A percentile compares a stretch with the other conserved stretches of the same genome.
These are phyloP conservation scores for Aspergillus amoenus DNA, from an alignment of 2,329 filamentous ascomycete genomes.

Conservation along the genomic window DNA sequence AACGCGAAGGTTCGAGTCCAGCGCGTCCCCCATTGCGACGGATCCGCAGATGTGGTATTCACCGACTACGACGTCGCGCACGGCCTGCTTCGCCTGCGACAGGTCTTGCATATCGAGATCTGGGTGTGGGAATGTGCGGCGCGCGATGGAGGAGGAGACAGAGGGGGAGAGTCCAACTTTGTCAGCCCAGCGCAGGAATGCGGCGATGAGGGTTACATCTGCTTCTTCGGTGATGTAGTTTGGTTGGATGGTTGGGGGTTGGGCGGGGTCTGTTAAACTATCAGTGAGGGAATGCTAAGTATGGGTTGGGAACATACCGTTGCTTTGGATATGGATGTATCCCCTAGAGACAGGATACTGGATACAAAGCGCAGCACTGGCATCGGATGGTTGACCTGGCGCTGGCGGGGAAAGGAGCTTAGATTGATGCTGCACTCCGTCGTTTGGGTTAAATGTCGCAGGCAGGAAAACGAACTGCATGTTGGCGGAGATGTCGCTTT, in stretches of 20 bases:
- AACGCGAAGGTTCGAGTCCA: constrained; percentile 28
- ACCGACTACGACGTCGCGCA: constrained; percentile 11
- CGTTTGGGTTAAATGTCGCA: neutral
- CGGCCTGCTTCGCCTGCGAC: constrained; percentile 12
- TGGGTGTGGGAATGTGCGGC: constrained; percentile 12
- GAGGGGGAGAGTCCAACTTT: constrained; percentile 6
- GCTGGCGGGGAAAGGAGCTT: neutral
- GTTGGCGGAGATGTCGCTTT: constrained; percentile 4
- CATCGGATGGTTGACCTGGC: neutral
- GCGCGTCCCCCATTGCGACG: constrained; percentile 32
- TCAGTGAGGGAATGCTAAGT: neutral
- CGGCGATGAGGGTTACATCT: constrained; percentile 20
- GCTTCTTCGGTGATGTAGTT: constrained; percentile 18
- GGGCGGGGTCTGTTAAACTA: constrained; percentile 15
- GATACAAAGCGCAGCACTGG: constrained; percentile 18
- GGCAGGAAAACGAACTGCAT: constrained; percentile 6
- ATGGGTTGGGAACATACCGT: neutral
- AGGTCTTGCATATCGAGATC: constrained; percentile 16
- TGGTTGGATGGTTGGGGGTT: constrained; percentile 18
- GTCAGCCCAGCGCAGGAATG: constrained; percentile 20
- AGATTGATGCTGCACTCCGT: constrained; percentile 15
- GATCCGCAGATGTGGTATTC: constrained; percentile 24
- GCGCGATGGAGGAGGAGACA: constrained; percentile 2
- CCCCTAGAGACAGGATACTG: constrained; percentile 25
- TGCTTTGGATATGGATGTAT: constrained; percentile 17